Evolutionary conservation across 2,329 filamentous ascomycete genomes (phyloP).

Genomic region (Ophidiomyces ophidiicola): DNA sequence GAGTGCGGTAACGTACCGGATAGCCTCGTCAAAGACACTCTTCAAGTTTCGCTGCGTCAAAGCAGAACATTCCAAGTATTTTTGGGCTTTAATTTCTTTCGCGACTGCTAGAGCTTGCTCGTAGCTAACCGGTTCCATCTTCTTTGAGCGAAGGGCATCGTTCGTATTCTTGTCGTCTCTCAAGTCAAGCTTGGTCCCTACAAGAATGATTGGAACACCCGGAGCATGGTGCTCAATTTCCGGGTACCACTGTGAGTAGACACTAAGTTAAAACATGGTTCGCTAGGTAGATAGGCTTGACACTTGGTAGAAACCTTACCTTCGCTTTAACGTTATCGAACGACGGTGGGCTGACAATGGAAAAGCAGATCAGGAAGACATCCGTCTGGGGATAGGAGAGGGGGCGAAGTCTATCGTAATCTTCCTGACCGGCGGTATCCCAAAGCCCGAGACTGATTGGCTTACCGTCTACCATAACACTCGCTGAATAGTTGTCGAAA

Average conservation of each 20-base stretch:
- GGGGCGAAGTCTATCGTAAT: conserved; percentile 89
- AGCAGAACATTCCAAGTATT: conserved; percentile 96
- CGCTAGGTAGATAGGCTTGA: no score
- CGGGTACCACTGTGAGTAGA: conserved; percentile 67
- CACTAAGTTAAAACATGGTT: conserved; percentile 1
- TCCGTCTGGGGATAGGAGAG: conserved; percentile 97
- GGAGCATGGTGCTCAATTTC: conserved; percentile 96
- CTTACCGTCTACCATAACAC: conserved; percentile 97
- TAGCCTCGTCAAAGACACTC: conserved; percentile 97
- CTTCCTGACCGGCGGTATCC: conserved; percentile 98
- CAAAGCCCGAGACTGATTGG: conserved; percentile 92
- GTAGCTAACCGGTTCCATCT: conserved; percentile 94
- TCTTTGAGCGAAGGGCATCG: conserved; percentile 73
- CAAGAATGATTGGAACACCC: conserved; percentile 88
- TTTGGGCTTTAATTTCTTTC: conserved; percentile 90
- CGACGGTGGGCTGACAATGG: conserved; percentile 90
- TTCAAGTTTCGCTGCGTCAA: conserved; percentile 94
- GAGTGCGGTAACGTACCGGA: conserved; percentile 54
- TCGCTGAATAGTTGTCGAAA: conserved; percentile 98
- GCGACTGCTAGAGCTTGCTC: conserved; percentile 79
- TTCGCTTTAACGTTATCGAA: conserved; percentile 99
- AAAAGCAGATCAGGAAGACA: conserved; percentile 97
- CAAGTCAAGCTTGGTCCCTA: conserved; percentile 93
- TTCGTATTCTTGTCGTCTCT: conserved; percentile 75
- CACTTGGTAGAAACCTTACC: conserved; percentile 42